Conservation (phyloP, 2,329 filamentous ascomycete genomes). For the Exserohilum rostratum region DNA sequence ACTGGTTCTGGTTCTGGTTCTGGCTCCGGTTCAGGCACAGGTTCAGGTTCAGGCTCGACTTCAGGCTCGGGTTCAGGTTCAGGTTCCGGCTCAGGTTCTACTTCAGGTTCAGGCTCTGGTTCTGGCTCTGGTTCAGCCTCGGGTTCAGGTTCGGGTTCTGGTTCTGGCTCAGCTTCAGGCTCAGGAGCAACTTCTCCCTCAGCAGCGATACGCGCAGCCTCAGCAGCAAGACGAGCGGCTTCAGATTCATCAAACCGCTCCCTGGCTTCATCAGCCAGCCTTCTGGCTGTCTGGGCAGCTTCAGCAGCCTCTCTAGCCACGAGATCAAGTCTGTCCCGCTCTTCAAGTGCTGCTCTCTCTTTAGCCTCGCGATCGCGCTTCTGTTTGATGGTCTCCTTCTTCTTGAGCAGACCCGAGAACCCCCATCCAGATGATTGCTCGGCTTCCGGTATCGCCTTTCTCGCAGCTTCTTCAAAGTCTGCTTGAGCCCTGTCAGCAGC, state of each 20-base stretch:
- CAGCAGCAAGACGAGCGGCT: slow-evolving; percentile 24
- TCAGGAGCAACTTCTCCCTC: slow-evolving; percentile 35
- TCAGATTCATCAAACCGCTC: slow-evolving; percentile 23
- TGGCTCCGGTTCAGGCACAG: slow-evolving; percentile 36
- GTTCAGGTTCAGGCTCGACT: neutral
- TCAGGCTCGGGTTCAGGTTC: neutral
- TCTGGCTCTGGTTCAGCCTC: slow-evolving; percentile 41
- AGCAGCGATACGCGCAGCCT: slow-evolving; percentile 45
- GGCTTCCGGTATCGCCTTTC: neutral
- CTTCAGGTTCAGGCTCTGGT: slow-evolving; percentile 28
- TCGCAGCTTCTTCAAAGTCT: too few species aligned
- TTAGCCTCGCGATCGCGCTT: slow-evolving; percentile 36
- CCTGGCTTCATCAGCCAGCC: slow-evolving; percentile 44
- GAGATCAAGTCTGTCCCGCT: slow-evolving; percentile 35
- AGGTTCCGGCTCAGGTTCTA: slow-evolving; percentile 21
- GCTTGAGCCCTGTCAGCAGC: too few species aligned
- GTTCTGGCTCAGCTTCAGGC: slow-evolving; percentile 8
- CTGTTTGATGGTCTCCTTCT: slow-evolving; percentile 45
- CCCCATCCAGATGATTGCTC: slow-evolving; percentile 36
- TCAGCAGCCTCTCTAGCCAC: slow-evolving; percentile 40
- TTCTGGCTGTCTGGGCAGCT: slow-evolving; percentile 37
- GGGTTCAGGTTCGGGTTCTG: slow-evolving; percentile 17
- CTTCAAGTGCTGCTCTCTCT: slow-evolving; percentile 37
- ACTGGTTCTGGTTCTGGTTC: slow-evolving; percentile 41
- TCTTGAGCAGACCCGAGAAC: slow-evolving; percentile 30